Base-by-base conservation (phyloP, 2,329 filamentous ascomycete species). In the Setomelanomma holmii region DNA sequence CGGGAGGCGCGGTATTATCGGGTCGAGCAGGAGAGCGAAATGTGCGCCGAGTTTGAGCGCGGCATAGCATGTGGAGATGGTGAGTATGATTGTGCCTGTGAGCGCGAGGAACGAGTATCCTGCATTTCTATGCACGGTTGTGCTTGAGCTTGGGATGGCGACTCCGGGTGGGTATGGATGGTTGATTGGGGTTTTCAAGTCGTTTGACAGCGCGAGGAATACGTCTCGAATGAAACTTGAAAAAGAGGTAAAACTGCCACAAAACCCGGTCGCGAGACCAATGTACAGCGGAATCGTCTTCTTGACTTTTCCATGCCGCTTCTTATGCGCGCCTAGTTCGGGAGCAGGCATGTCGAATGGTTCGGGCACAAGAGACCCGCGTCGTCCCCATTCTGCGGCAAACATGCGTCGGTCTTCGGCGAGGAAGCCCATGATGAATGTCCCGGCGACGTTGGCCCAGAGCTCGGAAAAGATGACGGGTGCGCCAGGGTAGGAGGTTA, bases 241-340 rank as follows among this genome's bases (percentile, higher is more conserved):
- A 75, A 96, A 96, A 8, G 89, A 93, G 0, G 93, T 97, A 67
- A 95, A 90, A 60, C 89, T 93, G 56, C 93, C 91, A 66, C 91
- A 96, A 73, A 95, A 95, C 10, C 89, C 93, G 0, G 89, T 96
- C 0, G 90, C 85, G 5, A 97, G 84, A 44, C 90, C 93, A 52
- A 96, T 89, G 69, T 96, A 96, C 0, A 96, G 80, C 0, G 93
- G 93, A 22, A 96, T 89, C 0, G 89, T 90, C 78, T 96, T 96
- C 71, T 96, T 96, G 21, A 72, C 80, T 67, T 87, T 78, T 5
- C 54, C 58, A 40, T 78, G 72, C 5, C 69, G 63, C 0, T 67
- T 67, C 50, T 68, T 72, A 6, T 30, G 27, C 27, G 84, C 62
- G n/a, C 81, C 83, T 4, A 40, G 27, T 4, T 35, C 41, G 8